Evolutionary conservation across 2,329 filamentous ascomycete species (phyloP).

Genomic region (Colletotrichum sp.): DNA sequence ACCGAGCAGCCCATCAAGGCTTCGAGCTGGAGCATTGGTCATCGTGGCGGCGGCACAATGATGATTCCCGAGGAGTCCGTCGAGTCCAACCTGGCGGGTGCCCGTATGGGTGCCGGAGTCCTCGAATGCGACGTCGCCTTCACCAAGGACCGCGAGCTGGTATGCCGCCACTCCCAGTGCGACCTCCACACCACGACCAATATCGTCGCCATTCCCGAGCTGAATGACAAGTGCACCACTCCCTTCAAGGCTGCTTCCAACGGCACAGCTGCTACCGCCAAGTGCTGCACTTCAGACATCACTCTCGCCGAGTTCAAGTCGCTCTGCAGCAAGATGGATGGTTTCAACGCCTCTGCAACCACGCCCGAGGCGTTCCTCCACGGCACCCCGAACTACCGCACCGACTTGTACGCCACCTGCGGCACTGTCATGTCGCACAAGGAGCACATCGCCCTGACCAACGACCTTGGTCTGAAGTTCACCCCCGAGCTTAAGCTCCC

Average conservation of each 20-base stretch:
- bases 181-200: slow-evolving; percentile 74
- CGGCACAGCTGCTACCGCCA: slow-evolving; percentile 60
- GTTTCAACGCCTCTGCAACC: slow-evolving; percentile 61
- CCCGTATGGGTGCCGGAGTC: slow-evolving; percentile 71
- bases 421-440: slow-evolving; percentile 65
- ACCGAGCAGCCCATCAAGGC: slow-evolving; percentile 55
- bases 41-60: slow-evolving; percentile 64
- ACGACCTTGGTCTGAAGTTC: slow-evolving; percentile 65
- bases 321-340: slow-evolving; percentile 76
- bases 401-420: slow-evolving; percentile 70
- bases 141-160: slow-evolving; percentile 68
- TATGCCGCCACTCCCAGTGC: slow-evolving; percentile 72
- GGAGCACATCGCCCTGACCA: slow-evolving; percentile 66
- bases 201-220: slow-evolving; percentile 65
- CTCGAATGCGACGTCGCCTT: slow-evolving; percentile 74
- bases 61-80: slow-evolving; percentile 69
- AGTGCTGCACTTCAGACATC: slow-evolving; percentile 76
- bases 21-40: slow-evolving; percentile 63
- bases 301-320: slow-evolving; percentile 71
- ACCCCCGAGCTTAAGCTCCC: slow-evolving; percentile 73
- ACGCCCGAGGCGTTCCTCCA: slow-evolving; percentile 62
- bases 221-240: slow-evolving; percentile 67
- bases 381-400: slow-evolving; percentile 66
- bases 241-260: slow-evolving; percentile 64
- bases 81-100: slow-evolving; percentile 64